Percentiles rank a stretch among this genome's conserved stretches.
Evolutionary conservation across 208 protist species (phyloP).

Genomic region (Leishmania turanica): DNA sequence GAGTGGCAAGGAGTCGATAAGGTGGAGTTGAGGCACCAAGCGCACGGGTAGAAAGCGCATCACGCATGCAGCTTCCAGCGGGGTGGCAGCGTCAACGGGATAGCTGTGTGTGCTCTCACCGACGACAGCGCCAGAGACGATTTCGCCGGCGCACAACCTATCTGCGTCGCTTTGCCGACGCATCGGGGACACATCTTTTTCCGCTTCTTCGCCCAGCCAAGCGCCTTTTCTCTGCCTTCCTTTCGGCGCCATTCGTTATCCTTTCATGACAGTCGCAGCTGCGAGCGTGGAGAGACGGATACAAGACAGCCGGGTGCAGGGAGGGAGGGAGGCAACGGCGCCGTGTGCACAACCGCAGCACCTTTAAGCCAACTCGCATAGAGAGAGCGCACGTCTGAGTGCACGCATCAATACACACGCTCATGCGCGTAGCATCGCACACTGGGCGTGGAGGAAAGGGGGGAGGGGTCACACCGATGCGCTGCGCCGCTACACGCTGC

Average conservation of each 20-base stretch:
- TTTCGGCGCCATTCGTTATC: neutral
- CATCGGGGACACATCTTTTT: neutral
- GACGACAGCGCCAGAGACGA: neutral
- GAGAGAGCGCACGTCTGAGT: neutral
- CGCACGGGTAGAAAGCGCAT: neutral
- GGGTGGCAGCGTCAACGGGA: neutral
- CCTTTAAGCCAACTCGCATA: neutral
- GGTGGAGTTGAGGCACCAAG: neutral
- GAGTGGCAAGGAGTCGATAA: neutral
- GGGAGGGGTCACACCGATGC: neutral
- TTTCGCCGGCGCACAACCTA: neutral
- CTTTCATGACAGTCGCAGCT: neutral
- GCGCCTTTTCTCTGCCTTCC: neutral
- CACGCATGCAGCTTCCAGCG: neutral
- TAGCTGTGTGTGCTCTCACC: neutral
- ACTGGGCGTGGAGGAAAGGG: neutral
- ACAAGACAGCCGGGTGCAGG: neutral
- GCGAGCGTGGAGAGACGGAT: neutral
- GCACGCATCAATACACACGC: neutral
- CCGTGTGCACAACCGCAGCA: neutral
- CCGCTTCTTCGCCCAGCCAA: neutral
- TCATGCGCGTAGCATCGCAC: neutral
- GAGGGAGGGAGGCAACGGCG: neutral
- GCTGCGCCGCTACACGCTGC: neutral
- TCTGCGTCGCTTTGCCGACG: neutral